Evolutionary conservation across 345 rosid species (phyloP), one percentile per base, ranked within the genome.

Genomic region (Iberis pinnata): DNA sequence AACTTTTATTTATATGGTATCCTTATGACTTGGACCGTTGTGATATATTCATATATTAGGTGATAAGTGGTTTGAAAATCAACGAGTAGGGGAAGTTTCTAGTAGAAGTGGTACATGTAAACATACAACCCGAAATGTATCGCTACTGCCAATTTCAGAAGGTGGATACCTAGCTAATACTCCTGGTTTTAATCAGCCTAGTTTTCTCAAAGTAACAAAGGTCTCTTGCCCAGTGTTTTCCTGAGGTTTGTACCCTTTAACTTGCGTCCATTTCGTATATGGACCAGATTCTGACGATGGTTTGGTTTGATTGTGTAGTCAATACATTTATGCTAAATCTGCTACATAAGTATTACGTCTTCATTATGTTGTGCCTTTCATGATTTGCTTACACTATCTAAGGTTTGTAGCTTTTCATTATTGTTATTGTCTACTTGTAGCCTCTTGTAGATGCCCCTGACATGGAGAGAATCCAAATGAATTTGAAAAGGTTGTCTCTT

Each of bases 111-210:
- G 98, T 43, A 78, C 79, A 66, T 95, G 98, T 52, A 92, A 87
- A 66, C 98, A 90, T 59, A 90, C 95, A 15, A 87, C 98, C 12
- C 71, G 96, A 27, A 69, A 92, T 64, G 95, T 87, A 48, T 84
- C 92, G 6, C 56, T 90, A 59, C 86, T 90, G 42, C 95, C 96
- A 0, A 49, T 90, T 26, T 62, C 80, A 26, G 82, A 69, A 61
- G 95, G 96, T 35, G 96, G 96, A 33, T 87, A 76, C 73, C 71
- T 90, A 3, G 95, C 96, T 12, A 96, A 90, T 74, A 90, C 98
- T 58, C 96, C 98, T 37, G 98, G 96, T 61, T 90, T 90, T 68
- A 87, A 79, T 73, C 92, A 84, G 64, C 96, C 98, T 43, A 82
- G 95, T 65, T 67, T 90, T 55, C 29, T 84, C 33, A 92, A 84